phyloP scores from a whole-genome alignment of 306 rosid species.

The peach (Prunus persica) region DNA sequence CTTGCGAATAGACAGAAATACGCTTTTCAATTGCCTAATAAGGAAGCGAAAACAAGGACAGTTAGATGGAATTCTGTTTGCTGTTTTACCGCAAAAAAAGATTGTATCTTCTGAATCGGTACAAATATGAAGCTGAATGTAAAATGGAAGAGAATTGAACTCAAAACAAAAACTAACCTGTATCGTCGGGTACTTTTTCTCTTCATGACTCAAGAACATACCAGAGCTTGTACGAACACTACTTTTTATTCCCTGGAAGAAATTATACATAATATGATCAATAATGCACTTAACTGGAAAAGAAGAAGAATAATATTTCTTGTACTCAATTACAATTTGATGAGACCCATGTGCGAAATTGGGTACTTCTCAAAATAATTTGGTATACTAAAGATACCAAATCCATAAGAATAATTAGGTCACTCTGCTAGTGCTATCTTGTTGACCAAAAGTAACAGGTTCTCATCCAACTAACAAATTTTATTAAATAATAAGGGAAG shows the following conservation, averaged over 20 bases:
- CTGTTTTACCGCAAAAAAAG: neutral
- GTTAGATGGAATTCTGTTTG: neutral
- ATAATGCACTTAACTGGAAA: neutral
- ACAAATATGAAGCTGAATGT: neutral
- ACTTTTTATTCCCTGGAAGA: conserved; percentile 80
- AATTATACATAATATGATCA: conserved; percentile 1
- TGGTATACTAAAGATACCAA: neutral
- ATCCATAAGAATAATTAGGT: neutral
- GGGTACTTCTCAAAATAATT: neutral
- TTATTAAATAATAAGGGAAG: neutral
- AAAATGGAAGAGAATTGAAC: neutral
- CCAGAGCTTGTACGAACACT: conserved; percentile 95
- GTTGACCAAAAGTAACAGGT: neutral
- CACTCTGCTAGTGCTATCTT: neutral
- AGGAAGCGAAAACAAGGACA: neutral
- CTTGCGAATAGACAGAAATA: conserved; percentile 85
- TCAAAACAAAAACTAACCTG: conserved; percentile 45
- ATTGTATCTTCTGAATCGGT: neutral
- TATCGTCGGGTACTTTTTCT: conserved; percentile 74
- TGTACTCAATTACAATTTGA: neutral
- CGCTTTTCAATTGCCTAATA: conserved; percentile 93
- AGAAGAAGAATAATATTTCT: neutral
- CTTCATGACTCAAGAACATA: conserved; percentile 69
- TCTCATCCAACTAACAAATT: neutral
- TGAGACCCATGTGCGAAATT: neutral